A percentile compares a stretch with the other conserved stretches of the same genome.
Conservation (phyloP, 768 basidiomycete genomes). For the Mycena galericulata region DNA sequence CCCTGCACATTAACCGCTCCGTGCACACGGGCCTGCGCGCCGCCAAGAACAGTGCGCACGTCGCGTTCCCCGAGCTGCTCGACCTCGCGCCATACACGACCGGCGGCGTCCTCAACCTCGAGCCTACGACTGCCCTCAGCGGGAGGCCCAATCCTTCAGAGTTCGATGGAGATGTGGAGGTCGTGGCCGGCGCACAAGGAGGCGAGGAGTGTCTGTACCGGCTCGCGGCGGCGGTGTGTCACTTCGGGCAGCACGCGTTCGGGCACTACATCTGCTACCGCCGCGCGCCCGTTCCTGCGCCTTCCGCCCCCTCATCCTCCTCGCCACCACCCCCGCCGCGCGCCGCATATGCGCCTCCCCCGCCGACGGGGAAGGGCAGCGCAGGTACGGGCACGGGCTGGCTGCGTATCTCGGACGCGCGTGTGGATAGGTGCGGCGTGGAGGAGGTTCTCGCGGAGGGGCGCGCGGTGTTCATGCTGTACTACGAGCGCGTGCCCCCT, state of each 20-base stretch:
- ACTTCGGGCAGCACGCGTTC: slow-evolving; percentile 92
- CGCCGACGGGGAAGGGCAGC: slow-evolving; percentile 38
- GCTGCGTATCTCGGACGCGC: slow-evolving; percentile 90
- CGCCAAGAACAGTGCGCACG: slow-evolving; percentile 85
- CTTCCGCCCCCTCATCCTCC: too few relatives aligned
- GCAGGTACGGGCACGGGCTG: slow-evolving; percentile 72
- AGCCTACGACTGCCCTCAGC: slow-evolving; percentile 73
- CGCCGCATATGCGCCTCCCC: slow-evolving; percentile 41
- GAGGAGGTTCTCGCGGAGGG: slow-evolving; percentile 81
- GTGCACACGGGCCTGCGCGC: slow-evolving; percentile 81
- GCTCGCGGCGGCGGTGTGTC: slow-evolving; percentile 88
- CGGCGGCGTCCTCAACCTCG: slow-evolving; percentile 78
- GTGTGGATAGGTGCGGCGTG: slow-evolving; percentile 80
- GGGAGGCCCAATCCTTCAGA: slow-evolving; percentile 36
- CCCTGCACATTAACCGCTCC: slow-evolving; percentile 93
- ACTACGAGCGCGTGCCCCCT: slow-evolving; percentile 77
- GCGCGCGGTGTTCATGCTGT: slow-evolving; percentile 89
- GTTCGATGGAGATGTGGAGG: slow-evolving; percentile 35
- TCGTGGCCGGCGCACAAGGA: background rate
- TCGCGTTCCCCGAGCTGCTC: slow-evolving; percentile 88
- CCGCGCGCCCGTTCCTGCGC: slow-evolving; percentile 87
- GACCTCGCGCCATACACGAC: slow-evolving; percentile 92
- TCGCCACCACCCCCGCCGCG: slow-evolving; percentile 49
- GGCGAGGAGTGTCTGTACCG: slow-evolving; percentile 75
- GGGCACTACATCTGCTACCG: slow-evolving; percentile 96